Percentiles rank a stretch among this genome's conserved stretches.
phyloP scores from a whole-genome alignment of 2,329 filamentous ascomycete species.

The Metarhizium humberi region DNA sequence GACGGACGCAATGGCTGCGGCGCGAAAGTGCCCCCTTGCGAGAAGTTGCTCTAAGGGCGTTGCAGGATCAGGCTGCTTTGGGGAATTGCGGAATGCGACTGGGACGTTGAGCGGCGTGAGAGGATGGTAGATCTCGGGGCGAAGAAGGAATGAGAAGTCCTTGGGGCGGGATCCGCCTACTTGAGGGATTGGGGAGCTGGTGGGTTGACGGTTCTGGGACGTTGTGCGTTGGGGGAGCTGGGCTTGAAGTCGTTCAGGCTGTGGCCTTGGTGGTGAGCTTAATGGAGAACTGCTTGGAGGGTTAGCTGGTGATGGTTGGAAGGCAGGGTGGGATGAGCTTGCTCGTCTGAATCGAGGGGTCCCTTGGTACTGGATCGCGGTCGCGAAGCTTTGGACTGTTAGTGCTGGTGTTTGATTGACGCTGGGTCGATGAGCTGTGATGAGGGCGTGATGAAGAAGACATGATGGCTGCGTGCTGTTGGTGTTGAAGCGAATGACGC shows the following conservation, averaged over 20 bases:
- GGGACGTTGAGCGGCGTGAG: conserved; percentile 56
- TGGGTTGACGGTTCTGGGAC: conserved; percentile 6
- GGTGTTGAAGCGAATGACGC: background rate
- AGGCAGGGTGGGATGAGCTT: background rate
- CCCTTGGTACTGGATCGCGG: conserved; percentile 9
- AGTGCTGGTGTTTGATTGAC: background rate
- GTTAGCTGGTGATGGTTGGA: background rate
- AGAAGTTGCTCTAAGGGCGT: conserved; percentile 62
- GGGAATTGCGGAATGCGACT: conserved; percentile 58
- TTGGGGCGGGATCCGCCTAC: conserved; percentile 32
- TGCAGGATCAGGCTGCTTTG: conserved; percentile 51
- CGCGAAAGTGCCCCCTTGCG: conserved; percentile 65
- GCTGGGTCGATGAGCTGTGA: background rate
- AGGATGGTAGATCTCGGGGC: conserved; percentile 74
- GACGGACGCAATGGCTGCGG: conserved; percentile 61
- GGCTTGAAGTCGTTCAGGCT: conserved; percentile 3
- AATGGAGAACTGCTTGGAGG: conserved; percentile 1
- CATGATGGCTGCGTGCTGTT: background rate
- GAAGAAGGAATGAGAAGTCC: conserved; percentile 73
- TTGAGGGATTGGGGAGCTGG: conserved; percentile 18
- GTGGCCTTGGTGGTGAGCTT: conserved; percentile 5
- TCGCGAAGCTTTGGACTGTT: conserved; percentile 7
- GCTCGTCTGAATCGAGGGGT: conserved; percentile 8
- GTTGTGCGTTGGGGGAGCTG: conserved; percentile 14
- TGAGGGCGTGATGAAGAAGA: background rate